phyloP scores from a whole-genome alignment of 2,329 filamentous ascomycete species.

The Verticillium longisporum region DNA sequence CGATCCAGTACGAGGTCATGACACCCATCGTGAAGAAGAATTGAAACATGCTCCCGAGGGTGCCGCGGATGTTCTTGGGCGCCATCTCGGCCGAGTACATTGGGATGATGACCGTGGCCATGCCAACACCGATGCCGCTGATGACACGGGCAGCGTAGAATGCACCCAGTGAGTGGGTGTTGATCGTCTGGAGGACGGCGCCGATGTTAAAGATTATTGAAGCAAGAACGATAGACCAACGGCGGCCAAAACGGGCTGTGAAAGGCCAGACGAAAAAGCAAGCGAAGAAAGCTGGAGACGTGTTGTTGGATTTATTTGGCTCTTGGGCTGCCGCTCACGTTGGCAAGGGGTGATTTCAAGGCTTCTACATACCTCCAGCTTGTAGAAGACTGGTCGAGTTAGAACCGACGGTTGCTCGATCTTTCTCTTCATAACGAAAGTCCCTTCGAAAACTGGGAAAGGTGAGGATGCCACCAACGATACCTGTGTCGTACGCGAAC shows the following conservation, averaged over 20 bases:
- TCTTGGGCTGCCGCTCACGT: too few relatives aligned
- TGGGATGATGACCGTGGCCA: constrained; percentile 35
- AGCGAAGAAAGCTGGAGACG: constrained; percentile 28
- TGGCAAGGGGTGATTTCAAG: too few relatives aligned
- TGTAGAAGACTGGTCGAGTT: constrained; percentile 33
- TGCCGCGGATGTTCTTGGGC: constrained; percentile 36
- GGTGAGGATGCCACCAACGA: constrained; percentile 32
- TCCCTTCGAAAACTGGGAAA: constrained; percentile 29
- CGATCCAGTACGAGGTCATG: constrained; percentile 35
- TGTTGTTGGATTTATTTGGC: neutral
- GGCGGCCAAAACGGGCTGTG: constrained; percentile 31
- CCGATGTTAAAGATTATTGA: constrained; percentile 37
- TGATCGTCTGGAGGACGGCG: constrained; percentile 29
- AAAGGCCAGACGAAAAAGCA: constrained; percentile 37
- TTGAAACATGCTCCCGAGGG: constrained; percentile 35
- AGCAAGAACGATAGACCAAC: constrained; percentile 29
- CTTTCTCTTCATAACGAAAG: constrained; percentile 22
- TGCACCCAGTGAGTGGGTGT: constrained; percentile 25
- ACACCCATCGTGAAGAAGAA: constrained; percentile 36
- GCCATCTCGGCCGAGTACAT: constrained; percentile 38
- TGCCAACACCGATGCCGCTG: constrained; percentile 27
- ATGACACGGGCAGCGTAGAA: constrained; percentile 30
- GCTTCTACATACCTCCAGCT: constrained; percentile 24
- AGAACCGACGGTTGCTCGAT: constrained; percentile 25
- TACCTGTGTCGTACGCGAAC: constrained; percentile 34